phyloP scores from a whole-genome alignment of 2,329 filamentous ascomycete species.

The Scedosporium aurantiacum region DNA sequence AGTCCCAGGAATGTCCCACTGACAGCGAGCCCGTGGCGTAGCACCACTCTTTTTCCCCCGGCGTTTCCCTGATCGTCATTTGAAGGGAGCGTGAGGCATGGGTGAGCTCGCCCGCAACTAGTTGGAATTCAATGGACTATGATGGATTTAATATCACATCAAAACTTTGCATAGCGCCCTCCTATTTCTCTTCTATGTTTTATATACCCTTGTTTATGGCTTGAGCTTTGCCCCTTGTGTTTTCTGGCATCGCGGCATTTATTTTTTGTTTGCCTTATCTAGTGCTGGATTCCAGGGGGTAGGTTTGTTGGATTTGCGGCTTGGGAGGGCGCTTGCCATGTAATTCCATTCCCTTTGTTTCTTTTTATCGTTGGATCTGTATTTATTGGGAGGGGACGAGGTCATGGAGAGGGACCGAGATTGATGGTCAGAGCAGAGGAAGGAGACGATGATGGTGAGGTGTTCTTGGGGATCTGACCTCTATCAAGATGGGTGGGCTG shows the following conservation, averaged over 20 bases:
- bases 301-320: not conserved
- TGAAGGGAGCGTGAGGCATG: too few species aligned
- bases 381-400: not conserved
- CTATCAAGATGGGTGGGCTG: too few species aligned
- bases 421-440: not conserved
- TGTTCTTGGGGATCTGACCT: too few species aligned
- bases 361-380: constrained; percentile 1
- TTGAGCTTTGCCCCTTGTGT: not conserved
- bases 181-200: constrained; percentile 5
- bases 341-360: constrained; percentile 3
- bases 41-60: not conserved
- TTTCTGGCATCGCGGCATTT: not conserved
- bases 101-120: too few species aligned
- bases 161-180: not conserved
- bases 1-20: not conserved
- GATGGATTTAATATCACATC: not conserved
- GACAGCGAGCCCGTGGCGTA: not conserved
- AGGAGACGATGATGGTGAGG: not conserved
- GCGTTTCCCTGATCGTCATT: too few species aligned
- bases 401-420: not conserved
- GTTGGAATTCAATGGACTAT: not conserved
- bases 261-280: not conserved
- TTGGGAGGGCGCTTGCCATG: not conserved
- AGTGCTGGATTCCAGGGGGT: not conserved
- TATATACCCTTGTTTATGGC: constrained; percentile 2